phyloP scores from a whole-genome alignment of 257 asterid species.

The Solanum medicagineum region DNA sequence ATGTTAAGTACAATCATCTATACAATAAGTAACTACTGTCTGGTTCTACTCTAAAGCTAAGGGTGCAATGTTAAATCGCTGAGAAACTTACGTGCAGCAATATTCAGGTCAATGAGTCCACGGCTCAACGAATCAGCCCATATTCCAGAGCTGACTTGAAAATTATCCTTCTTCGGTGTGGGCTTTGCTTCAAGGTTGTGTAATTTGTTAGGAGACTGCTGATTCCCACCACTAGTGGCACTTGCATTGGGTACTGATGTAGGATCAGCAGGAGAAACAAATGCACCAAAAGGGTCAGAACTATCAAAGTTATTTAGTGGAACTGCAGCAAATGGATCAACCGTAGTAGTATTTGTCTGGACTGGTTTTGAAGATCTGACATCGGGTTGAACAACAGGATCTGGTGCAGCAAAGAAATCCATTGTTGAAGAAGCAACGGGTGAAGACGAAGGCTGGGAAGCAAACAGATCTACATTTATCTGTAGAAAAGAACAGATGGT shows the following conservation, averaged over 20 bases:
- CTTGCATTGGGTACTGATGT: conserved; percentile 18
- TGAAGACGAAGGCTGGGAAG: conserved; percentile 40
- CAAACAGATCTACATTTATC: conserved; percentile 52
- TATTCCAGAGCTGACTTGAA: conserved; percentile 87
- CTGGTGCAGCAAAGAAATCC: conserved; percentile 61
- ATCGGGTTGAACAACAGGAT: conserved; percentile 32
- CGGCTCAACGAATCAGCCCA: conserved; percentile 99
- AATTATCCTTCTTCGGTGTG: conserved; percentile 36
- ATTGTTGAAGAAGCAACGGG: conserved; percentile 18
- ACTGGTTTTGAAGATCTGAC: conserved; percentile 20
- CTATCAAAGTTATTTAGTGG: conserved; percentile 58
- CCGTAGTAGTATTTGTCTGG: conserved; percentile 12
- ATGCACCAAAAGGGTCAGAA: conserved; percentile 62
- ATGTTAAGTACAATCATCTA: neutral
- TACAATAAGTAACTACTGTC: neutral
- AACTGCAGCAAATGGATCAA: conserved; percentile 77
- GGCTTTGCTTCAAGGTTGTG: conserved; percentile 10
- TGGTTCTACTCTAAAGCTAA: neutral
- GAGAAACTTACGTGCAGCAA: conserved; percentile 72
- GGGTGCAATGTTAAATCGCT: neutral
- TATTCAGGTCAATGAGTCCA: conserved; percentile 77
- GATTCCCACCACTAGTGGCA: conserved; percentile 16
- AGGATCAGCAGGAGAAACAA: conserved; percentile 33
- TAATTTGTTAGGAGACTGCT: conserved; percentile 8
- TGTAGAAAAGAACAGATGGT: conserved; percentile 10